Conservation (phyloP, 2,329 filamentous ascomycete species). For the Rhytidhysteron rufulum region DNA sequence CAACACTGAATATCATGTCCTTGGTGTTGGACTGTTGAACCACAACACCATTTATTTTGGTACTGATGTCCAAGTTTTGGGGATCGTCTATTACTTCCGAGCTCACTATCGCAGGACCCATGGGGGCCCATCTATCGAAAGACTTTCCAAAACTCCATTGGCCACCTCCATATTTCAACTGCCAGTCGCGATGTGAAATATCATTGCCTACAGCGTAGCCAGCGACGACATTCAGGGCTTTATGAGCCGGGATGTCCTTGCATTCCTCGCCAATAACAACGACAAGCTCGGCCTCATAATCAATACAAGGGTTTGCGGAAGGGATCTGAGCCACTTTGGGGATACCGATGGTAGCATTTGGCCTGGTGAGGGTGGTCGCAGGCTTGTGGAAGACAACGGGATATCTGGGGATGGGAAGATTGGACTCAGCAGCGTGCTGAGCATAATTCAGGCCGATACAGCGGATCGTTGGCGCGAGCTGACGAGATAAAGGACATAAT, state of each 20-base stretch:
- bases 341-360: conserved; percentile 10
- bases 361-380: background rate
- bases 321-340: conserved; percentile 11
- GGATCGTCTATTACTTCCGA: conserved; percentile 39
- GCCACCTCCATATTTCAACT: conserved; percentile 30
- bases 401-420: conserved; percentile 65
- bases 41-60: conserved; percentile 42
- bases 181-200: conserved; percentile 47
- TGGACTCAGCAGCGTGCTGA: conserved; percentile 37
- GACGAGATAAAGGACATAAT: conserved; percentile 31
- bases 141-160: conserved; percentile 54
- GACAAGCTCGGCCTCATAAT: conserved; percentile 20
- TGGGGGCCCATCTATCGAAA: conserved; percentile 51
- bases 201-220: conserved; percentile 54
- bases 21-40: conserved; percentile 36
- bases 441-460: conserved; percentile 26
- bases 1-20: conserved; percentile 63
- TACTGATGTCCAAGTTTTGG: conserved; percentile 35
- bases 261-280: conserved; percentile 49
- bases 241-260: conserved; percentile 40
- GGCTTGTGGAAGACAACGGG: conserved; percentile 73
- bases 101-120: conserved; percentile 47
- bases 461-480: conserved; percentile 28
- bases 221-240: conserved; percentile 46
- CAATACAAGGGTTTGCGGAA: conserved; percentile 8